These are phyloP conservation scores for Teratosphaeria zuluensis DNA, from an alignment of 2,329 filamentous ascomycete genomes.

Conservation along the genomic window DNA sequence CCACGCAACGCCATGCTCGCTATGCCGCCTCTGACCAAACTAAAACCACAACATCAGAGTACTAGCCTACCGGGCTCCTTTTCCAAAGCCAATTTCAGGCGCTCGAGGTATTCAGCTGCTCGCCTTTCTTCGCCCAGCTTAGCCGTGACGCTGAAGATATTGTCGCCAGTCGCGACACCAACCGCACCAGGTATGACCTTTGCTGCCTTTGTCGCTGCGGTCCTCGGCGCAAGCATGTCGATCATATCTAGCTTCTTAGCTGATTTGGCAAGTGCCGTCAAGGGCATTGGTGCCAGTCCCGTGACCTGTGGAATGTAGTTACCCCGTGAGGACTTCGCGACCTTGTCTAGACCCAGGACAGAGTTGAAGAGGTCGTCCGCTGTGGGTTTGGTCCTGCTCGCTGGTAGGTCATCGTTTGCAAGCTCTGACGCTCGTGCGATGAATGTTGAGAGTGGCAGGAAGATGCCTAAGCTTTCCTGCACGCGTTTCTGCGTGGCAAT, in stretches of 20 bases:
- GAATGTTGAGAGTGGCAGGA: constrained; percentile 76
- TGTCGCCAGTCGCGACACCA: constrained; percentile 43
- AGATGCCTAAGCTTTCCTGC: constrained; percentile 65
- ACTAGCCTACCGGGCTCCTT: constrained; percentile 68
- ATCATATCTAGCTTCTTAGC: constrained; percentile 63
- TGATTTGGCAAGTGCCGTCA: constrained; percentile 18
- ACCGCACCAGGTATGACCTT: constrained; percentile 16
- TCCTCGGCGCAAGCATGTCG: constrained; percentile 58
- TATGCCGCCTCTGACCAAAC: neutral
- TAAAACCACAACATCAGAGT: constrained; percentile 20
- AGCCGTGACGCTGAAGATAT: constrained; percentile 75
- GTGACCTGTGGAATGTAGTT: constrained; percentile 65
- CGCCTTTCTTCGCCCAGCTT: constrained; percentile 71
- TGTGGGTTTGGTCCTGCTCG: constrained; percentile 55
- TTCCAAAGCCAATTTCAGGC: constrained; percentile 76
- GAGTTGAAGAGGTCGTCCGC: constrained; percentile 82
- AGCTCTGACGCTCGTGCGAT: constrained; percentile 74
- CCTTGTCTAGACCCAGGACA: constrained; percentile 60
- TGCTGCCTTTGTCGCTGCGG: constrained; percentile 20
- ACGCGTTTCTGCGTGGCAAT: constrained; percentile 73
- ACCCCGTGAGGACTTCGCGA: constrained; percentile 44
- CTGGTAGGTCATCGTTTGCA: constrained; percentile 78
- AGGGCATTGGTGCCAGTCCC: constrained; percentile 38
- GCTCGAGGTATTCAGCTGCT: constrained; percentile 71
- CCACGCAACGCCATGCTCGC: neutral